Evolutionary conservation across 306 rosid species (phyloP).

Genomic region (Casuarina cunninghamiana): DNA sequence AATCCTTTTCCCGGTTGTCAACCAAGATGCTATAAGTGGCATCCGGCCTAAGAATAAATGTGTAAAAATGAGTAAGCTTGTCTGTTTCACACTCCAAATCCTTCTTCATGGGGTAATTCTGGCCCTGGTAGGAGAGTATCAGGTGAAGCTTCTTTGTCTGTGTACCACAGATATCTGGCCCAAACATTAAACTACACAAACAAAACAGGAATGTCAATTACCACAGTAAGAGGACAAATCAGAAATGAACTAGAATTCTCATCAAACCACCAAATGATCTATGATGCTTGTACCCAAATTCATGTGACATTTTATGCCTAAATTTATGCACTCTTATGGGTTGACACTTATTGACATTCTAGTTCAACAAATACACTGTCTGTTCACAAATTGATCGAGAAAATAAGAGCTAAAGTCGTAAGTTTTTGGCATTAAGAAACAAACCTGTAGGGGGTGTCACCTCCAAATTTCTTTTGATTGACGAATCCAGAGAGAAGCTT

Average conservation of each 20-base stretch:
- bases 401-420: neutral
- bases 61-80: slow-evolving; percentile 94
- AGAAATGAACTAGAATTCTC: no score
- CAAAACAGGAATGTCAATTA: slow-evolving; percentile 31
- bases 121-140: slow-evolving; percentile 94
- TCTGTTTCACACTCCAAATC: slow-evolving; percentile 93
- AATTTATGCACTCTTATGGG: neutral
- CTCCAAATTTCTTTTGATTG: slow-evolving; percentile 93
- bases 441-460: slow-evolving; percentile 97
- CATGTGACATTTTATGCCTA: neutral
- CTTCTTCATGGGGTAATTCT: slow-evolving; percentile 92
- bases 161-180: slow-evolving; percentile 94
- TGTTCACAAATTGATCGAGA: neutral
- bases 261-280: neutral
- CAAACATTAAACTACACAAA: slow-evolving; percentile 80
- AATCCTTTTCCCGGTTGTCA: slow-evolving; percentile 83
- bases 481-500: slow-evolving; percentile 95
- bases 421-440: slow-evolving; percentile 23
- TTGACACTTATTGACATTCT: neutral
- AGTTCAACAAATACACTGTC: neutral
- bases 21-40: slow-evolving; percentile 80
- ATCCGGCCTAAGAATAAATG: slow-evolving; percentile 87
- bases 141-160: slow-evolving; percentile 92
- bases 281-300: neutral
- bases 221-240: neutral